Evolutionary conservation across 148 eudicot species (phyloP).

Genomic region (Camellia lanceoleosa): DNA sequence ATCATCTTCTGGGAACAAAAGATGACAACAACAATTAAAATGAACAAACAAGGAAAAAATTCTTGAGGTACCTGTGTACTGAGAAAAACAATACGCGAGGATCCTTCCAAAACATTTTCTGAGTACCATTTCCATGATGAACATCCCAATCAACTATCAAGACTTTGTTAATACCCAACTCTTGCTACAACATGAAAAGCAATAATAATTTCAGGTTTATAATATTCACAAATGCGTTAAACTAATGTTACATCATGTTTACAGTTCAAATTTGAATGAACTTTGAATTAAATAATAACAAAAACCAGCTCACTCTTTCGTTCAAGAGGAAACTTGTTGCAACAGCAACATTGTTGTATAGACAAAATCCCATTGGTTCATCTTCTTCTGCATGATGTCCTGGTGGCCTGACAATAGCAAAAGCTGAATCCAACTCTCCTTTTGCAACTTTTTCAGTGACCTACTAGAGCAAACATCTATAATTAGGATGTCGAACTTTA

Average conservation of each 20-base stretch:
- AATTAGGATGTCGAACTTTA: slow-evolving; percentile 5
- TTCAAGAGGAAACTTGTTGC: slow-evolving; percentile 80
- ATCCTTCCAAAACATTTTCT: slow-evolving; percentile 88
- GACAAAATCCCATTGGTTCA: slow-evolving; percentile 96
- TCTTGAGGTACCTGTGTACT: slow-evolving; percentile 69
- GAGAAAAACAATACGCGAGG: slow-evolving; percentile 94
- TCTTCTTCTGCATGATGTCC: slow-evolving; percentile 93
- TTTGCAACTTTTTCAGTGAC: slow-evolving; percentile 82
- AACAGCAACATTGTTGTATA: slow-evolving; percentile 87
- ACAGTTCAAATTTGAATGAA: not conserved
- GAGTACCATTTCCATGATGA: slow-evolving; percentile 99
- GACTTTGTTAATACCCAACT: slow-evolving; percentile 70
- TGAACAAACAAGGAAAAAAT: not conserved
- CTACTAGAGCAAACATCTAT: slow-evolving; percentile 34
- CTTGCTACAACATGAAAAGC: slow-evolving; percentile 41
- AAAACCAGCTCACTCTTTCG: slow-evolving; percentile 48
- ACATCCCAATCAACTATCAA: slow-evolving; percentile 99
- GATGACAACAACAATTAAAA: slow-evolving; percentile 4
- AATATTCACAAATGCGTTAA: not conserved
- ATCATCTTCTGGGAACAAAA: not conserved
- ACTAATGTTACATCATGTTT: not conserved
- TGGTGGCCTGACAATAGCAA: slow-evolving; percentile 98
- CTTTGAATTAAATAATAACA: not conserved
- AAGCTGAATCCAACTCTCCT: slow-evolving; percentile 87
- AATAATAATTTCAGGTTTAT: not conserved